Evolutionary conservation across 2,329 filamentous ascomycete species (phyloP).

Genomic region (Exserohilum turcica): DNA sequence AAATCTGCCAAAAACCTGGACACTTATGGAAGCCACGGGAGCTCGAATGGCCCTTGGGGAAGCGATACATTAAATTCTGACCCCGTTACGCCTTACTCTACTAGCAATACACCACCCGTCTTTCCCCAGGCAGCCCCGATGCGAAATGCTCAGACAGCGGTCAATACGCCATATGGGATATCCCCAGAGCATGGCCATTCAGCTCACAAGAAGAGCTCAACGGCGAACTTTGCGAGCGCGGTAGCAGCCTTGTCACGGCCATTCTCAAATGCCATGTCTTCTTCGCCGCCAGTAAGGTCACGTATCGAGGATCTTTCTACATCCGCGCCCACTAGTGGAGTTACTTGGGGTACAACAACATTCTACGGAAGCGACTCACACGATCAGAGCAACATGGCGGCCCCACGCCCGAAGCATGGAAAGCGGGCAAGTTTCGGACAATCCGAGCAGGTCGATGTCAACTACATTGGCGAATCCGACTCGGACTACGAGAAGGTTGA

Average conservation of each 20-base stretch:
- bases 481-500: slow-evolving; percentile 36
- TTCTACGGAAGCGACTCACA: slow-evolving; percentile 46
- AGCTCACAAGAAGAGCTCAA: slow-evolving; percentile 38
- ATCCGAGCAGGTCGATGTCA: slow-evolving; percentile 35
- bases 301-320: slow-evolving; percentile 49
- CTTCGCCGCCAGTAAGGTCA: slow-evolving; percentile 46
- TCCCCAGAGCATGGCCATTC: slow-evolving; percentile 49
- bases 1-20: slow-evolving; percentile 38
- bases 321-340: slow-evolving; percentile 49
- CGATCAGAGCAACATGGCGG: slow-evolving; percentile 30
- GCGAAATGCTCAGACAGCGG: slow-evolving; percentile 42
- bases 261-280: slow-evolving; percentile 46
- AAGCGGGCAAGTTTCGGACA: slow-evolving; percentile 47
- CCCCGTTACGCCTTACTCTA: slow-evolving; percentile 58
- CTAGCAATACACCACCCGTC: slow-evolving; percentile 58
- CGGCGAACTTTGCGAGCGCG: slow-evolving; percentile 48
- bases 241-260: slow-evolving; percentile 49
- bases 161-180: slow-evolving; percentile 50
- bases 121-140: slow-evolving; percentile 48
- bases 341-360: slow-evolving; percentile 55
- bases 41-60: slow-evolving; percentile 58
- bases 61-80: slow-evolving; percentile 49
- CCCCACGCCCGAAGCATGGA: slow-evolving; percentile 44
- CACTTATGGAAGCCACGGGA: slow-evolving; percentile 56
- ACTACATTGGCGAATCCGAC: slow-evolving; percentile 43